Percentiles rank a stretch among this genome's conserved stretches.
Evolutionary conservation across 2,329 filamentous ascomycete species (phyloP).

Genomic region (Pyrenochaeta sp.): DNA sequence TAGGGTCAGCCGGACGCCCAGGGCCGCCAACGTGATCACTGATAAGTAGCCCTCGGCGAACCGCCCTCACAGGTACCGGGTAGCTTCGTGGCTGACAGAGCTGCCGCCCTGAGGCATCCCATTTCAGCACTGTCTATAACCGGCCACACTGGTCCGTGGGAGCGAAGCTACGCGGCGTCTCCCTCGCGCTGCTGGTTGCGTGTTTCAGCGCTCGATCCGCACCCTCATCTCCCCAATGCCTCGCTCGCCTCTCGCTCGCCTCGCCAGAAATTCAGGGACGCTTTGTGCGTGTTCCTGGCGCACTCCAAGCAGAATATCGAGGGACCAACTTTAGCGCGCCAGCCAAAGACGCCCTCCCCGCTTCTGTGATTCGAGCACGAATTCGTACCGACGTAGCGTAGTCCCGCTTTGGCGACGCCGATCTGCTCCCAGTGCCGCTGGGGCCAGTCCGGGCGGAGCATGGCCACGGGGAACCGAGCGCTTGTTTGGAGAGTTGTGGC

Average conservation of each 20-base stretch:
- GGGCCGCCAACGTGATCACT: slow-evolving; percentile 30
- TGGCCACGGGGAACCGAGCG: slow-evolving; percentile 33
- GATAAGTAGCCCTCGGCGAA: slow-evolving; percentile 26
- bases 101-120: slow-evolving; percentile 14
- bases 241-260: slow-evolving; percentile 1
- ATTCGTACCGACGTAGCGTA: slow-evolving; percentile 14
- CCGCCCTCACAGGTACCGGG: slow-evolving; percentile 24
- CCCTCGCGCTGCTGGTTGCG: slow-evolving; percentile 17
- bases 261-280: slow-evolving; percentile 18
- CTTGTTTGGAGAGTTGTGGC: slow-evolving; percentile 31
- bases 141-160: slow-evolving; percentile 15
- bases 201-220: slow-evolving; percentile 22
- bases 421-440: slow-evolving; percentile 30
- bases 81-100: slow-evolving; percentile 22
- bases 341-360: slow-evolving; percentile 17
- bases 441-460: slow-evolving; percentile 31
- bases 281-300: slow-evolving; percentile 37
- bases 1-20: slow-evolving; percentile 29
- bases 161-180: slow-evolving; percentile 11
- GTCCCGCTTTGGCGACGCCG: slow-evolving; percentile 30
- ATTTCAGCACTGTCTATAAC: slow-evolving; percentile 16
- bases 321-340: slow-evolving; percentile 23
- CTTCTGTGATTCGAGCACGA: slow-evolving; percentile 33
- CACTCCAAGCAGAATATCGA: slow-evolving; percentile 18
- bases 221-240: slow-evolving; percentile 7